phyloP scores from a whole-genome alignment of 1,284 basidiomycete genomes.

The Tilletiaria anomala region DNA sequence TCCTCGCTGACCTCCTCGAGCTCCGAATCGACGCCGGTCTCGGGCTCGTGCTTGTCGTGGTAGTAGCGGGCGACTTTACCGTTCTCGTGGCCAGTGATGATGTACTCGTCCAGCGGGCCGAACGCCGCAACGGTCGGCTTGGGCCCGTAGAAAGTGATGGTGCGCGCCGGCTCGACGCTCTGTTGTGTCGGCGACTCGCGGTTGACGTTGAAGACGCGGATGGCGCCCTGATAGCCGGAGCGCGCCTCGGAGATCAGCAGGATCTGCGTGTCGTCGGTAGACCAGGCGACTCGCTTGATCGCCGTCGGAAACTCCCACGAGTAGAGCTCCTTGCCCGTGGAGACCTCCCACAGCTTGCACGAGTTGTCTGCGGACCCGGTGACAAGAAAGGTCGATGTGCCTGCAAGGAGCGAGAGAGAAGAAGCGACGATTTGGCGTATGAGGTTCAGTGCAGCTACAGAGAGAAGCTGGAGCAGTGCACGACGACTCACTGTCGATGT shows the following conservation, averaged over 20 bases:
- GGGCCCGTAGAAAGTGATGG: slow-evolving; percentile 37
- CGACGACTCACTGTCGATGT: too few relatives aligned
- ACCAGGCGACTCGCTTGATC: slow-evolving; percentile 84
- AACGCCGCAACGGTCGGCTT: slow-evolving; percentile 93
- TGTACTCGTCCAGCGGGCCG: slow-evolving; percentile 59
- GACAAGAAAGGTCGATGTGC: too few relatives aligned
- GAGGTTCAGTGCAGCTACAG: too few relatives aligned
- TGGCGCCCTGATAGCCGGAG: slow-evolving; percentile 55
- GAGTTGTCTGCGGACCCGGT: slow-evolving; percentile 78
- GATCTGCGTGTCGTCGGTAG: slow-evolving; percentile 49
- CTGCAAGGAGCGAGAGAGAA: too few relatives aligned
- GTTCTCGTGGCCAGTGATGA: slow-evolving; percentile 89
- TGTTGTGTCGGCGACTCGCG: slow-evolving; percentile 33
- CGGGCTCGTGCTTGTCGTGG: slow-evolving; percentile 36
- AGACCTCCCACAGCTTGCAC: slow-evolving; percentile 78
- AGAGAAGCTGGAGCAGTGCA: too few relatives aligned
- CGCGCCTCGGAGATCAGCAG: slow-evolving; percentile 94
- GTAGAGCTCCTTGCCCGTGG: slow-evolving; percentile 64
- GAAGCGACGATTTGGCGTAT: too few relatives aligned
- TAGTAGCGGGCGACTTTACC: slow-evolving; percentile 56
- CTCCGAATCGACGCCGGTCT: slow-evolving; percentile 54
- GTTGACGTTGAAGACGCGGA: slow-evolving; percentile 69
- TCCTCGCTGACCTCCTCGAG: slow-evolving; percentile 58
- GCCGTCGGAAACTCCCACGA: slow-evolving; percentile 94
- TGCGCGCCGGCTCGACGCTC: slow-evolving; percentile 25